Evolutionary conservation across 2,329 filamentous ascomycete genomes (phyloP).

Genomic region (Penicillium sp.): DNA sequence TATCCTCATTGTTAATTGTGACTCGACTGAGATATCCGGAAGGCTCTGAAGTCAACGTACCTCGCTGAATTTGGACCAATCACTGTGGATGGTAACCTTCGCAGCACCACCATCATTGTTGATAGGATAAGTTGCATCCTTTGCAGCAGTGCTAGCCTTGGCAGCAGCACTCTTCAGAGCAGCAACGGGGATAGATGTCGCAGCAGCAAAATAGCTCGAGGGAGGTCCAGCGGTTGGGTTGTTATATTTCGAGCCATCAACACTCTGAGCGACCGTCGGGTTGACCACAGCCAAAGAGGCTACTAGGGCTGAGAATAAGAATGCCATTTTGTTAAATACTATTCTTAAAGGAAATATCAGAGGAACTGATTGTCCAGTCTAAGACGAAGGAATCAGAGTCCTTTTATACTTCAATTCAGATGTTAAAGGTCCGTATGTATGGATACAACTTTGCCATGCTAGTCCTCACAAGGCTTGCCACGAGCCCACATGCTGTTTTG

Average conservation of each 20-base stretch:
- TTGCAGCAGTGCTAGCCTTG: conserved; percentile 23
- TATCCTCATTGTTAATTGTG: conserved; percentile 1
- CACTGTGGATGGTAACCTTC: conserved; percentile 28
- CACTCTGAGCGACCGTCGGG: conserved; percentile 9
- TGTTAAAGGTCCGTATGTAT: neutral
- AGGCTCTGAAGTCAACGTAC: conserved; percentile 2
- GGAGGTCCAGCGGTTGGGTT: conserved; percentile 24
- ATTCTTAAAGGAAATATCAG: neutral
- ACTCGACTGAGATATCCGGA: neutral
- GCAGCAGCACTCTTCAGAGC: conserved; percentile 26
- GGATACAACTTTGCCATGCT: neutral
- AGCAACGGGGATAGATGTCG: conserved; percentile 24
- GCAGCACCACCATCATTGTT: conserved; percentile 16
- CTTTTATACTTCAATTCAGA: neutral
- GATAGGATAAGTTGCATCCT: conserved; percentile 26
- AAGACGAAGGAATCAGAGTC: neutral
- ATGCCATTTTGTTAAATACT: neutral
- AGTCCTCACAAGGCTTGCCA: neutral
- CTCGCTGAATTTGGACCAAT: conserved; percentile 27
- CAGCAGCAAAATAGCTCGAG: conserved; percentile 28
- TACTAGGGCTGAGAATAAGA: neutral
- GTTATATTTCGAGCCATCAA: conserved; percentile 24
- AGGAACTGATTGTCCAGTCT: neutral
- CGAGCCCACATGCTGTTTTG: neutral
- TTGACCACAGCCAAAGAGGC: conserved; percentile 4